Conservation (phyloP, 2,329 filamentous ascomycete genomes). For the Colletotrichum horii region DNA sequence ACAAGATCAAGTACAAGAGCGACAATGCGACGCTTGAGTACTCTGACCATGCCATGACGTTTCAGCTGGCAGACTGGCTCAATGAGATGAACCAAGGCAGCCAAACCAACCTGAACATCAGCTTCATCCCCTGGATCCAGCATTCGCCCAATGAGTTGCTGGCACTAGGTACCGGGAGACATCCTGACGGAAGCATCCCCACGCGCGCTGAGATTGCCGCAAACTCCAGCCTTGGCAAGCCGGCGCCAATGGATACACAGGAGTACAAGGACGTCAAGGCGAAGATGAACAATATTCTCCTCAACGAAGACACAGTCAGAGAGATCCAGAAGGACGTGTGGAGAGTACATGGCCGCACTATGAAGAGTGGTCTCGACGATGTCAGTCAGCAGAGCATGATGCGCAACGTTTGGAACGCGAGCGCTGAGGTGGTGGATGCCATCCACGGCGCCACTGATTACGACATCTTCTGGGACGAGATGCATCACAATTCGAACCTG, state of each 20-base stretch:
- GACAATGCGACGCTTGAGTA: slow-evolving; percentile 60
- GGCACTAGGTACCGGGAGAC: slow-evolving; percentile 49
- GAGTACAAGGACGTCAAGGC: slow-evolving; percentile 28
- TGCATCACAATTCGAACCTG: slow-evolving; percentile 37
- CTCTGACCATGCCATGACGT: slow-evolving; percentile 65
- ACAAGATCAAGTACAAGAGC: slow-evolving; percentile 45
- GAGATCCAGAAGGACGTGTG: slow-evolving; percentile 47
- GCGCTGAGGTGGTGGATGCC: slow-evolving; percentile 57
- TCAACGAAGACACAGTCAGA: slow-evolving; percentile 14
- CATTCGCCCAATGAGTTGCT: slow-evolving; percentile 60
- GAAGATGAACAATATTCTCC: slow-evolving; percentile 26
- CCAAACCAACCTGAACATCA: slow-evolving; percentile 51
- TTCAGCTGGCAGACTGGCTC: slow-evolving; percentile 61
- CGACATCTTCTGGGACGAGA: slow-evolving; percentile 38
- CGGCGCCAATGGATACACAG: slow-evolving; percentile 31
- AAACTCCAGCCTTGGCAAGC: slow-evolving; percentile 43
- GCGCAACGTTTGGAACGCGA: slow-evolving; percentile 52
- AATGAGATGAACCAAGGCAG: slow-evolving; percentile 58
- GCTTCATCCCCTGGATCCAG: slow-evolving; percentile 65
- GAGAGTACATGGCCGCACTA: slow-evolving; percentile 43
- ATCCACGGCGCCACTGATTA: slow-evolving; percentile 28
- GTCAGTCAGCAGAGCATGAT: slow-evolving; percentile 48
- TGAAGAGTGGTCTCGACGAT: slow-evolving; percentile 58
- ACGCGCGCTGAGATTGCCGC: slow-evolving; percentile 51
- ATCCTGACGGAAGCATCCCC: slow-evolving; percentile 58